Percentiles rank a stretch among this genome's conserved stretches.
Conservation (phyloP, 164 flowering plant genomes). For the Nymphaea colorata region DNA sequence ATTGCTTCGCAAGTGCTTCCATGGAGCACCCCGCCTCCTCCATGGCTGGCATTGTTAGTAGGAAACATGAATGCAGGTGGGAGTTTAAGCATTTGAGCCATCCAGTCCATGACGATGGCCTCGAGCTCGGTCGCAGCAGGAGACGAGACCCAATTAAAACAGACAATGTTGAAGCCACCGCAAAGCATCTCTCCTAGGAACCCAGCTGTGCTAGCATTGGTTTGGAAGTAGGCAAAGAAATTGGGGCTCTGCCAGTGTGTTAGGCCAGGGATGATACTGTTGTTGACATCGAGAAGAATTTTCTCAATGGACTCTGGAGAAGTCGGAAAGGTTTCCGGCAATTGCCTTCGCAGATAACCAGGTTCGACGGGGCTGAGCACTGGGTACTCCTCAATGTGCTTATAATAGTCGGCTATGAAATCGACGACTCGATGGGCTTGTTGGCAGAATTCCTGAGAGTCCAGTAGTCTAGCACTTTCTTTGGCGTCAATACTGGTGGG, state of each 20-base stretch:
- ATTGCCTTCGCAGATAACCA: constrained; percentile 59
- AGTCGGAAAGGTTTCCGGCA: constrained; percentile 75
- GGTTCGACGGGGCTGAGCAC: constrained; percentile 97
- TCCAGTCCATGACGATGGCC: constrained; percentile 91
- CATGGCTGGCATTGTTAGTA: too few relatives aligned
- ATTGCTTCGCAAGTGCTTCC: constrained; percentile 49
- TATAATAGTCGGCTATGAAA: constrained; percentile 86
- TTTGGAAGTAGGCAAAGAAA: constrained; percentile 83
- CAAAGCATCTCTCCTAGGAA: constrained; percentile 98
- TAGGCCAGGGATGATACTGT: constrained; percentile 79
- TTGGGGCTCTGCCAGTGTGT: constrained; percentile 98
- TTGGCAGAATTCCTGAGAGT: too few relatives aligned
- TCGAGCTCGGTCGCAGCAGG: constrained; percentile 98
- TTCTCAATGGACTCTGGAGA: constrained; percentile 59
- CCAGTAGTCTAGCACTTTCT: too few relatives aligned
- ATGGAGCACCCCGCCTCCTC: neutral
- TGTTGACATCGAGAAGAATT: constrained; percentile 59
- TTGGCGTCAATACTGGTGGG: too few relatives aligned
- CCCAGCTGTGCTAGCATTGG: constrained; percentile 82
- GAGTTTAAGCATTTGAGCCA: constrained; percentile 69
- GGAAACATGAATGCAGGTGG: constrained; percentile 15
- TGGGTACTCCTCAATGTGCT: constrained; percentile 54
- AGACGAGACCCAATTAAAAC: constrained; percentile 92
- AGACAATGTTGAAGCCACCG: constrained; percentile 79
- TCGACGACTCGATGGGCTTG: constrained; percentile 43